Evolutionary conservation across 129 eudicot genomes (phyloP), one percentile per base, ranked within the genome.

Genomic region (Saposhnikovia divaricata): DNA sequence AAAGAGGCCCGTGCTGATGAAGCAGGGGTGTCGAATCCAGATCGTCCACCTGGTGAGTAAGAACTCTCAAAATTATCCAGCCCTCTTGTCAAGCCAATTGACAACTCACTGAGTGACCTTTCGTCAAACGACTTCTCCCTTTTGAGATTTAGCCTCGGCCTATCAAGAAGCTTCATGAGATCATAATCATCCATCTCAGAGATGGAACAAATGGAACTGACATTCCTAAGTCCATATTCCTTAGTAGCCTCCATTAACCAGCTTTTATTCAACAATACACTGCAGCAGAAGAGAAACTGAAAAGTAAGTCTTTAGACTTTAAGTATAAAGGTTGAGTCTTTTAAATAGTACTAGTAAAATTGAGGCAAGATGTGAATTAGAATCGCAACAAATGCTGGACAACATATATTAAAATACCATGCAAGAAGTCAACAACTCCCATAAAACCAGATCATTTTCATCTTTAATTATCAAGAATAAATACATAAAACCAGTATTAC

Each of bases 71-170:
- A 85, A 65, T 87, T 81, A 44, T 95, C 98, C 23, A 95, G 85
- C 23, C 90, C 98, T 85, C 95, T 89, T 74, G 91, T 16, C 69
- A 92, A 77, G 27, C 94, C 91, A 80, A 90, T 82, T 11, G 98
- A 95, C 84, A 95, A 75, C 88, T 95, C 98, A 71, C 98, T 92
- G 28, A 95, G 89, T 3, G 98, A 95, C 86, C 98, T 95, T 86
- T 95, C 98, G 65, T 95, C 98, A 74, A 92, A 95, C 0, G 98
- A 95, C 81, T 91, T 89, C 87, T 95, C 90, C 80, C 98, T 86
- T 79, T 94, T 96, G 6, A 94, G 90, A 69, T 85, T 87, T 5
- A 92, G 76, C 84, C 89, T 90, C 0, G 97, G 97, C 85, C 69
- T 91, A 44, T 93, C 97, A 12, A 94, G 93, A 79, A 92, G 96